These are phyloP conservation scores for Neurospora discreta DNA, from an alignment of 495 filamentous ascomycete genomes.

Conservation along the genomic window DNA sequence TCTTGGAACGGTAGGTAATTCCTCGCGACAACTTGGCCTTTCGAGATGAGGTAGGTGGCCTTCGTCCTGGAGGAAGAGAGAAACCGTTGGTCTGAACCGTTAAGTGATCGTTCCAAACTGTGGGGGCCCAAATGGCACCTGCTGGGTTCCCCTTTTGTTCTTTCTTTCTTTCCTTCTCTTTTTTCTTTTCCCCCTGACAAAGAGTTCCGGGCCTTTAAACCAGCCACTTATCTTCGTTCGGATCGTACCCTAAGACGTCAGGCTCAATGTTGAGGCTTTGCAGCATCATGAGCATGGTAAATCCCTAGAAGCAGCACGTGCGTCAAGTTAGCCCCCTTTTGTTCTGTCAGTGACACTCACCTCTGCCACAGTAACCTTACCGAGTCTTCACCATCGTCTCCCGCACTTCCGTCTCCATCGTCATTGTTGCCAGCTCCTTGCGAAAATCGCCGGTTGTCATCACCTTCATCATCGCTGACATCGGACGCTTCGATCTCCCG, in stretches of 20 bases:
- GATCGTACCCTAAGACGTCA: conserved; percentile 16
- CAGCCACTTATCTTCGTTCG: conserved; percentile 17
- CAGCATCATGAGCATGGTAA: conserved; percentile 24
- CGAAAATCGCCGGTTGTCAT: neutral
- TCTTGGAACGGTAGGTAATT: neutral
- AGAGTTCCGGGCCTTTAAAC: conserved; percentile 2
- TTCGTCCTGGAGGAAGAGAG: neutral
- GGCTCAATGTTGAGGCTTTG: conserved; percentile 23
- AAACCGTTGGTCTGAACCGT: neutral
- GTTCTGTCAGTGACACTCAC: neutral
- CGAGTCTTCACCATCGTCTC: conserved; percentile 4
- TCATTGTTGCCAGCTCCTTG: conserved; percentile 5
- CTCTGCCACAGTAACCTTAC: conserved; percentile 1
- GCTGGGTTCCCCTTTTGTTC: neutral
- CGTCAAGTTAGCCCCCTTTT: conserved; percentile 2
- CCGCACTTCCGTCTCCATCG: neutral
- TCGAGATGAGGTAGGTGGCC: neutral
- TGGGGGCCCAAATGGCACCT: neutral
- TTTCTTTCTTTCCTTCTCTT: neutral
- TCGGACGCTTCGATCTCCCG: neutral
- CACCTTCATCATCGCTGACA: neutral
- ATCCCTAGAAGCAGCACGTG: conserved; percentile 8
- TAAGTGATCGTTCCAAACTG: neutral
- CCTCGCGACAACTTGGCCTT: neutral
- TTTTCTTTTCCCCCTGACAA: neutral